A percentile compares a stretch with the other conserved stretches of the same genome.
Conservation (phyloP, 805 yeast genomes). For the Hanseniaspora jakobsenii region DNA sequence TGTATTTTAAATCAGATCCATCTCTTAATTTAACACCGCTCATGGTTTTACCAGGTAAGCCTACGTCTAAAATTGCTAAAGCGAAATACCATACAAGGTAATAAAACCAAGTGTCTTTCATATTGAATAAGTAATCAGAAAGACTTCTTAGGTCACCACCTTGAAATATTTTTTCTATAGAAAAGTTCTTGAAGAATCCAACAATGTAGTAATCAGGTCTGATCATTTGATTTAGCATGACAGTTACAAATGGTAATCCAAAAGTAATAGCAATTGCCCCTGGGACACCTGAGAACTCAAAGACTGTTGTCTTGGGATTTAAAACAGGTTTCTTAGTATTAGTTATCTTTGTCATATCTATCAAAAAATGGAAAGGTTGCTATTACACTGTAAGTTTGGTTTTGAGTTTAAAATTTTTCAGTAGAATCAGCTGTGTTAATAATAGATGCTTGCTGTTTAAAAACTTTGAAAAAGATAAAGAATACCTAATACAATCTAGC, state of each 20-base stretch:
- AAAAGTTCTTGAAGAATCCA: slow-evolving; percentile 35
- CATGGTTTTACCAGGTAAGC: slow-evolving; percentile 52
- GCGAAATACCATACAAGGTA: slow-evolving; percentile 64
- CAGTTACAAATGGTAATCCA: slow-evolving; percentile 54
- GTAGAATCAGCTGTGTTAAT: too few species aligned
- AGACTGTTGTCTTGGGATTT: slow-evolving; percentile 61
- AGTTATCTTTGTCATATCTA: too few species aligned
- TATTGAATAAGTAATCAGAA: slow-evolving; percentile 29
- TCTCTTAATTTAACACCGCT: slow-evolving; percentile 67
- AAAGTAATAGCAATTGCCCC: slow-evolving; percentile 61
- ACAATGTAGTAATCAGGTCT: slow-evolving; percentile 46
- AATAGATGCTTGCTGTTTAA: too few species aligned
- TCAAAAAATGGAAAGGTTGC: too few species aligned
- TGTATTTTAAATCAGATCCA: slow-evolving; percentile 56
- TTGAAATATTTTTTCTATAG: slow-evolving; percentile 29
- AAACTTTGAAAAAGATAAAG: too few species aligned
- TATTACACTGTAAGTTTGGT: too few species aligned
- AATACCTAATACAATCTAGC: too few species aligned
- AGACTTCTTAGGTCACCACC: slow-evolving; percentile 28
- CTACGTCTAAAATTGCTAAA: slow-evolving; percentile 49
- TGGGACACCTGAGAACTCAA: slow-evolving; percentile 65
- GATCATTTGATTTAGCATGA: slow-evolving; percentile 46
- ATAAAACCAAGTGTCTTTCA: slow-evolving; percentile 43
- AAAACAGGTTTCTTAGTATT: slow-evolving; percentile 20
- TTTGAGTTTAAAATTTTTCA: too few species aligned